Evolutionary conservation across 2,329 filamentous ascomycete genomes (phyloP).

Genomic region (Beauveria sp.): DNA sequence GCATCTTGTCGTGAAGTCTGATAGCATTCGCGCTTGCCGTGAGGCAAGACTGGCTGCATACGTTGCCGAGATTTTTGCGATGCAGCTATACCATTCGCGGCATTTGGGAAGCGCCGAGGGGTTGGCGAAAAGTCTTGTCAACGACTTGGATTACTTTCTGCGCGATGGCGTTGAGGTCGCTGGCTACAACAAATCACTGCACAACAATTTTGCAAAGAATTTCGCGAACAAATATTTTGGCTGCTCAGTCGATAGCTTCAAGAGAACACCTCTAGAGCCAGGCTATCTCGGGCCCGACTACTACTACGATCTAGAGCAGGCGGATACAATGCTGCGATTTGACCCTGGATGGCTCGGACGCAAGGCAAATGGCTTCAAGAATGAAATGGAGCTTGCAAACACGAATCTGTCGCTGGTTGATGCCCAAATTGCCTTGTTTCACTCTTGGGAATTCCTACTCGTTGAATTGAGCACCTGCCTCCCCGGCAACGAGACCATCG

Average conservation of each 20-base stretch:
- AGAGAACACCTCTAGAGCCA: conserved; percentile 61
- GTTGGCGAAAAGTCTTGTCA: conserved; percentile 63
- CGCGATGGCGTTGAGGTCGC: conserved; percentile 71
- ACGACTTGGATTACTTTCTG: conserved; percentile 71
- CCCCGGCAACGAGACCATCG: conserved; percentile 46
- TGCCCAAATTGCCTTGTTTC: conserved; percentile 78
- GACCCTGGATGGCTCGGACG: conserved; percentile 71
- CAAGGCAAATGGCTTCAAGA: conserved; percentile 64
- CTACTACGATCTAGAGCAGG: conserved; percentile 75
- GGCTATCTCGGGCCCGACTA: conserved; percentile 66
- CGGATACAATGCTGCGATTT: conserved; percentile 66
- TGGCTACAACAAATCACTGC: conserved; percentile 80
- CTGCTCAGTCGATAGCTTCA: conserved; percentile 70
- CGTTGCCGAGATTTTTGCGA: conserved; percentile 79
- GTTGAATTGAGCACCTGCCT: conserved; percentile 69
- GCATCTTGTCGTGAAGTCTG: conserved; percentile 43
- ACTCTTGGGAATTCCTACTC: conserved; percentile 82
- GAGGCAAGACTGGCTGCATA: conserved; percentile 70
- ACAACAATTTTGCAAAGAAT: conserved; percentile 78
- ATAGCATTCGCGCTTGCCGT: conserved; percentile 49
- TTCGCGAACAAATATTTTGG: conserved; percentile 70
- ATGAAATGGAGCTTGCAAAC: conserved; percentile 82
- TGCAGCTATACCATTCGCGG: conserved; percentile 81
- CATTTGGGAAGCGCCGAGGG: conserved; percentile 60
- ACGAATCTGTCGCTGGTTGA: conserved; percentile 87